phyloP scores from a whole-genome alignment of 441 rosid genomes.

The Cnidoscolus chayamansa region DNA sequence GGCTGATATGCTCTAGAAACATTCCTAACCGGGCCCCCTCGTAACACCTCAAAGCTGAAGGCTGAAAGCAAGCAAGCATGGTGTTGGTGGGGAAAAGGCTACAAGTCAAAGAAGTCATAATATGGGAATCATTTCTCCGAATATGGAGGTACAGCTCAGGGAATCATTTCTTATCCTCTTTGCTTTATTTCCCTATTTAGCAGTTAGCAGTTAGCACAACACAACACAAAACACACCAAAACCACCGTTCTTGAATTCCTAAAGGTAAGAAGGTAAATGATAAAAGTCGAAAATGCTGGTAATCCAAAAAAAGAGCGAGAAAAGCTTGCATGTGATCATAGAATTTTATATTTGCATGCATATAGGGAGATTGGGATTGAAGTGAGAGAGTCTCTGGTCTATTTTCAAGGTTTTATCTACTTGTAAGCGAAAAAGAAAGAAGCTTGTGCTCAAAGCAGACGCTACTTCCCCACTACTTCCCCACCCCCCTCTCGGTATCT shows the following conservation, averaged over 20 bases:
- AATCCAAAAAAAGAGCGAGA: slow-evolving; percentile 31
- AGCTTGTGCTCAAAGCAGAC: slow-evolving; percentile 37
- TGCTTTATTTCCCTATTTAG: no score
- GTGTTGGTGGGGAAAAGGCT: slow-evolving; percentile 14
- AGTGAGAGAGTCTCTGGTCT: slow-evolving; percentile 1
- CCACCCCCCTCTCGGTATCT: not conserved
- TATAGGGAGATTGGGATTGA: slow-evolving; percentile 14
- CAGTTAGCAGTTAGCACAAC: no score
- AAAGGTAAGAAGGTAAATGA: not conserved
- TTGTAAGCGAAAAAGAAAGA: slow-evolving; percentile 20
- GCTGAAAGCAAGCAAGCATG: not conserved
- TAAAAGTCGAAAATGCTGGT: slow-evolving; percentile 11
- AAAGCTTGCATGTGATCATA: slow-evolving; percentile 24
- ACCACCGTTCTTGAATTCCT: no score
- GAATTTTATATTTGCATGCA: slow-evolving; percentile 35
- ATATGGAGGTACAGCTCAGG: no score
- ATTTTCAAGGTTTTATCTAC: slow-evolving; percentile 25
- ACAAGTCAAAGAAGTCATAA: slow-evolving; percentile 16
- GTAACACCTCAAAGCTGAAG: not conserved
- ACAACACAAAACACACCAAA: no score
- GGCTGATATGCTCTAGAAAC: not conserved
- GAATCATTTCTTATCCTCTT: no score
- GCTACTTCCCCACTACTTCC: not conserved
- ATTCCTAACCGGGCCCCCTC: not conserved
- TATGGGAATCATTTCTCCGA: no score